phyloP scores from a whole-genome alignment of 768 basidiomycete species.

The Suillus luteus region DNA sequence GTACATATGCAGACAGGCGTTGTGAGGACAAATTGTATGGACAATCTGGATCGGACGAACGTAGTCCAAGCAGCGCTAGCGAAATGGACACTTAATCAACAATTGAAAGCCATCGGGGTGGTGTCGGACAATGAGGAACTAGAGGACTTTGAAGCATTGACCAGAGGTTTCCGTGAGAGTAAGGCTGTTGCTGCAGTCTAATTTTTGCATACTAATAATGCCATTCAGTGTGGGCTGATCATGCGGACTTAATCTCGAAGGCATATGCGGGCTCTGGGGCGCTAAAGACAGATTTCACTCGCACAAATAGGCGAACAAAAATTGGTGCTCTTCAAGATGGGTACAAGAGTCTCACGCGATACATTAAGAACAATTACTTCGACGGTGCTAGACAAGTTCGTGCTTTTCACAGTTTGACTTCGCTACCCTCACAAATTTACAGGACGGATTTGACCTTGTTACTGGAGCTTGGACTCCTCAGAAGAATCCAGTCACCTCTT shows the following conservation, averaged over 20 bases:
- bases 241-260: conserved; percentile 85
- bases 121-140: conserved; percentile 69
- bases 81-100: conserved; percentile 78
- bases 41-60: conserved; percentile 94
- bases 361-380: conserved; percentile 95
- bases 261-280: conserved; percentile 97
- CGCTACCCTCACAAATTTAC: conserved; percentile 11
- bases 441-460: conserved; percentile 95
- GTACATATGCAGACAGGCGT: conserved; percentile 69
- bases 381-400: conserved; percentile 88
- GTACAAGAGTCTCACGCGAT: conserved; percentile 79
- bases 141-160: conserved; percentile 80
- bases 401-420: conserved; percentile 5
- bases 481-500: conserved; percentile 65
- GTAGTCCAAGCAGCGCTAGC: conserved; percentile 93
- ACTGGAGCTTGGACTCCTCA: conserved; percentile 91
- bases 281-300: conserved; percentile 94
- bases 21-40: conserved; percentile 97
- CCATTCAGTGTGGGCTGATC: conserved; percentile 91
- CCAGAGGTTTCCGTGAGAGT: conserved; percentile 88
- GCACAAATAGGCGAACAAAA: conserved; percentile 86
- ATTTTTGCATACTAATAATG: conserved; percentile 16
- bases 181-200: conserved; percentile 31
- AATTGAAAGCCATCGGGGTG: conserved; percentile 74
- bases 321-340: conserved; percentile 85